These are phyloP conservation scores for Areca catechu DNA, from an alignment of 176 grass and related monocot species.

Conservation along the genomic window DNA sequence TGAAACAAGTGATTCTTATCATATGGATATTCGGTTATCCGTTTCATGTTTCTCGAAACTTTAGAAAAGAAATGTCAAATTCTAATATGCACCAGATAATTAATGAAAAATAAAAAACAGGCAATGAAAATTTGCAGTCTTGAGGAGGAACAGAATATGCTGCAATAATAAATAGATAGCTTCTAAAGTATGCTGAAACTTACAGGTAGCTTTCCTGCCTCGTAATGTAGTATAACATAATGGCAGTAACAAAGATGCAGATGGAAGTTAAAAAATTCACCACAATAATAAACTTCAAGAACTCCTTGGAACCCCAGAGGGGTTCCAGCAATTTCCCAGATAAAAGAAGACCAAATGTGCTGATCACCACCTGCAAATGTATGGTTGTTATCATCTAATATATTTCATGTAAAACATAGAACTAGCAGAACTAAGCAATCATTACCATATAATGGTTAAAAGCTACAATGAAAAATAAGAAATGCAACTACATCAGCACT, in stretches of 20 bases:
- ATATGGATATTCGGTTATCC: no score
- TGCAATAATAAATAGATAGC: background rate
- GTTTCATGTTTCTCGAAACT: no score
- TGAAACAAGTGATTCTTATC: no score
- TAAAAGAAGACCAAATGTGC: conserved; percentile 77
- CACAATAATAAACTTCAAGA: conserved; percentile 84
- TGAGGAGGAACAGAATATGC: background rate
- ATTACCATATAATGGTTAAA: no score
- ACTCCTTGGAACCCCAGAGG: conserved; percentile 87
- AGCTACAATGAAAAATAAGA: no score
- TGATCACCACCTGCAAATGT: conserved; percentile 52
- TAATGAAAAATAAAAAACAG: no score
- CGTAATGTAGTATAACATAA: conserved; percentile 71
- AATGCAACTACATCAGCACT: no score
- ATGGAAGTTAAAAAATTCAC: conserved; percentile 80
- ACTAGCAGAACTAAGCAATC: no score
- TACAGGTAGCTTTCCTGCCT: conserved; percentile 88
- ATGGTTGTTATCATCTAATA: conserved; percentile 12
- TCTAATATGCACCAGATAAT: no score
- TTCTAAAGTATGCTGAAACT: conserved; percentile 16
- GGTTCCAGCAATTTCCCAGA: conserved; percentile 86
- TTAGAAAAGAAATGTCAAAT: no score
- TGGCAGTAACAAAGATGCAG: conserved; percentile 73
- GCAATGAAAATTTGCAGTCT: background rate
- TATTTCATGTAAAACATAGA: background rate